Evolutionary conservation across 177 flowering plant genomes (phyloP).

Genomic region (Tripterygium wilfordii): DNA sequence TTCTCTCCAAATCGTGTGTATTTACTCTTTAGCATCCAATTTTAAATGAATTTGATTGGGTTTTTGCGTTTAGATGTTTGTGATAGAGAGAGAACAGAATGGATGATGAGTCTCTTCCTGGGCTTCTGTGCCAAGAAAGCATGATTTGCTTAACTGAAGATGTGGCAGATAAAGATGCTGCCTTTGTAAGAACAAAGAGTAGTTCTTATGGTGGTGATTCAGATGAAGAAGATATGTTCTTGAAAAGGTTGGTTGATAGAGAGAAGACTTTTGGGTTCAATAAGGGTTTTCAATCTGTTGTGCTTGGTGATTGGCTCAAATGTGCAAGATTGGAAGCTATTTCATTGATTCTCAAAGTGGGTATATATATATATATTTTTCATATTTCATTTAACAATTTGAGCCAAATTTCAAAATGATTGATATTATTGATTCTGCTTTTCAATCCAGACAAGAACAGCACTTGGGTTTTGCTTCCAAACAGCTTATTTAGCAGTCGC

Average conservation of each 20-base stretch:
- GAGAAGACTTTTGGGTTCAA: conserved; percentile 19
- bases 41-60: not conserved
- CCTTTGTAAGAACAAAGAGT: too few species aligned
- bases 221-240: conserved; percentile 15
- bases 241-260: conserved; percentile 13
- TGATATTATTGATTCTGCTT: not conserved
- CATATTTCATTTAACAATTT: not conserved
- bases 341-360: conserved; percentile 30
- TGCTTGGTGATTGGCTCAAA: conserved; percentile 11
- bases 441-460: conserved; percentile 32
- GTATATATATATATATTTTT: not conserved
- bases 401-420: not conserved
- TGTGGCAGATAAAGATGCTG: not conserved
- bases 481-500: conserved; percentile 58
- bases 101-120: conserved; percentile 9
- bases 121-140: conserved; percentile 19
- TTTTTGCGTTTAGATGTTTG: not conserved
- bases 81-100: conserved; percentile 4
- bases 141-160: conserved; percentile 12
- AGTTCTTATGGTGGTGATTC: not conserved
- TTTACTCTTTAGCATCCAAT: conserved; percentile 5
- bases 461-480: conserved; percentile 37
- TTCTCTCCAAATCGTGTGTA: conserved; percentile 1
- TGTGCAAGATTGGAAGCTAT: conserved; percentile 24
- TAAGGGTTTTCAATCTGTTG: conserved; percentile 2